These are phyloP conservation scores for Hydrangea macrophylla DNA, from an alignment of 148 eudicot species.

Conservation along the genomic window DNA sequence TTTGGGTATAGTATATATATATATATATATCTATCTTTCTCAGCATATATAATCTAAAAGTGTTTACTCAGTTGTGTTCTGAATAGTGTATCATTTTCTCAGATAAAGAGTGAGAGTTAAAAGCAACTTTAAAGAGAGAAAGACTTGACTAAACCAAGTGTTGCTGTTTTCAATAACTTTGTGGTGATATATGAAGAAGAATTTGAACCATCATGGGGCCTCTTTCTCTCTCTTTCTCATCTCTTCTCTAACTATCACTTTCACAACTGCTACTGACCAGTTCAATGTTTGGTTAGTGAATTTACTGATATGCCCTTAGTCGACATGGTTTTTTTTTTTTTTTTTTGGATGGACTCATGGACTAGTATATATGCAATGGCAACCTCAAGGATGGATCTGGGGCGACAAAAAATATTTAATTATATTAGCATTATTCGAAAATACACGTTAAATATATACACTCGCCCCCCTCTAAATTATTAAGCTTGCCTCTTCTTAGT, in stretches of 20 bases:
- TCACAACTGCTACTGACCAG: constrained; percentile 7
- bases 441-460: too few species aligned
- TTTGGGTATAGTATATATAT: too few species aligned
- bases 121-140: background rate
- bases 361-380: background rate
- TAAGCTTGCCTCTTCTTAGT: too few species aligned
- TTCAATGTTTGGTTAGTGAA: constrained; percentile 10
- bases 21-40: too few species aligned
- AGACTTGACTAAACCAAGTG: background rate
- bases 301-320: constrained; percentile 1
- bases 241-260: background rate
- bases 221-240: background rate
- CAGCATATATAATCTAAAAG: background rate
- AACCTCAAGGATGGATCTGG: too few species aligned
- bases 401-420: too few species aligned
- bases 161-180: constrained; percentile 3
- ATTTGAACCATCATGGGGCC: constrained; percentile 12
- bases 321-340: too few species aligned
- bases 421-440: too few species aligned
- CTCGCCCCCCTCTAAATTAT: too few species aligned
- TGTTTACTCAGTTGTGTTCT: background rate
- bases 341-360: background rate
- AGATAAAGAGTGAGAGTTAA: too few species aligned
- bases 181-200: constrained; percentile 16
- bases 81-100: too few species aligned